A percentile compares a stretch with the other conserved stretches of the same genome.
Evolutionary conservation across 441 rosid genomes (phyloP).

Genomic region (Flueggea neowawraea): DNA sequence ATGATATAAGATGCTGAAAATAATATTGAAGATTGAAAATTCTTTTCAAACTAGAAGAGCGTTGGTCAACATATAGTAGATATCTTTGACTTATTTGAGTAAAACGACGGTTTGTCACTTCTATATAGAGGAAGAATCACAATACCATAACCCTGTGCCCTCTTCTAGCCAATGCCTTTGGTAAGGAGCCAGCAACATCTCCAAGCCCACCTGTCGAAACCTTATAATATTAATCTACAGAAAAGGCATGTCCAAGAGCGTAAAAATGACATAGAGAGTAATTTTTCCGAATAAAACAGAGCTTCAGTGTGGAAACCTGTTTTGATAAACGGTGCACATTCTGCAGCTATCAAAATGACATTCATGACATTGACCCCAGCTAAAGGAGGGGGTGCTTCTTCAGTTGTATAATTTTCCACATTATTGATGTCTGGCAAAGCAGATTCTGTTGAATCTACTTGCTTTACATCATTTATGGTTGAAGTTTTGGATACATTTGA

Average conservation of each 20-base stretch:
- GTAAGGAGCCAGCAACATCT: conserved; percentile 96
- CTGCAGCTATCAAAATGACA: conserved; percentile 83
- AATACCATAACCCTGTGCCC: conserved; percentile 98
- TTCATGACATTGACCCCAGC: conserved; percentile 96
- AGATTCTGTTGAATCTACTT: conserved; percentile 25
- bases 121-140: conserved; percentile 2
- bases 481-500: conserved; percentile 23
- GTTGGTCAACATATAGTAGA: too few species aligned
- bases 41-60: too few species aligned
- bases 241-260: not conserved
- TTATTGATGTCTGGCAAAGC: conserved; percentile 17
- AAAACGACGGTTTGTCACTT: conserved; percentile 8
- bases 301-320: conserved; percentile 50
- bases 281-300: not conserved
- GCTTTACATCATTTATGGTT: conserved; percentile 25
- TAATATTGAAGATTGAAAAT: too few species aligned
- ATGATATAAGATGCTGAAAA: too few species aligned
- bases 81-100: not conserved
- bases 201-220: conserved; percentile 88
- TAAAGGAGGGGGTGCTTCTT: conserved; percentile 61
- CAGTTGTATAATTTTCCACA: conserved; percentile 26
- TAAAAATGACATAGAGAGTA: too few species aligned
- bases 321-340: conserved; percentile 95
- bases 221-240: not conserved
- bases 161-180: conserved; percentile 95